Percentiles rank a stretch among this genome's conserved stretches.
phyloP scores from a whole-genome alignment of 352 stramenopile genomes.

The Phytophthora colocasiae region DNA sequence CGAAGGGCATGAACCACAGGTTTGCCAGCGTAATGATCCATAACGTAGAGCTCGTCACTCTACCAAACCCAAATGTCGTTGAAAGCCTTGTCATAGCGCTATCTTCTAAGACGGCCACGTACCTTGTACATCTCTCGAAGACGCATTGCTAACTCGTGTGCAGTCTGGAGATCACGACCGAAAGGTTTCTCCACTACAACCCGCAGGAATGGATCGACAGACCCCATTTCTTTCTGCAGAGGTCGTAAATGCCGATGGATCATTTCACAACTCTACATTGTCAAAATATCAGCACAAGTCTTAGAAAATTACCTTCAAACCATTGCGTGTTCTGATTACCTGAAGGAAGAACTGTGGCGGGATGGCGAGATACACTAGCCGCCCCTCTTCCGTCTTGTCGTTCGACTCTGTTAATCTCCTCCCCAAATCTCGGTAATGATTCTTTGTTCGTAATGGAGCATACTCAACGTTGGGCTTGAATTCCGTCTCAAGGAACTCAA shows the following conservation, averaged over 20 bases:
- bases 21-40: slow-evolving; percentile 90
- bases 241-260: slow-evolving; percentile 47
- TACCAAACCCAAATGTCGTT: slow-evolving; percentile 14
- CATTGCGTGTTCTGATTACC: slow-evolving; percentile 26
- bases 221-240: neutral
- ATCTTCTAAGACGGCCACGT: neutral
- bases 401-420: slow-evolving; percentile 17
- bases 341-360: slow-evolving; percentile 69
- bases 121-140: slow-evolving; percentile 53
- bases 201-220: slow-evolving; percentile 50
- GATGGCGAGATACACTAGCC: slow-evolving; percentile 84
- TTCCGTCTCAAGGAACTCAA: slow-evolving; percentile 36
- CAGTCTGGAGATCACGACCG: slow-evolving; percentile 62
- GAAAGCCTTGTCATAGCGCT: neutral
- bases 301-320: neutral
- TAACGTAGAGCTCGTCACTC: slow-evolving; percentile 81
- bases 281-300: neutral
- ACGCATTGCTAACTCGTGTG: slow-evolving; percentile 44
- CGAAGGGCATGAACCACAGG: slow-evolving; percentile 60
- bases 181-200: slow-evolving; percentile 89
- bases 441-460: slow-evolving; percentile 40
- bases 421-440: slow-evolving; percentile 42
- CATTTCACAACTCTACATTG: slow-evolving; percentile 37
- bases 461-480: slow-evolving; percentile 61
- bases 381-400: slow-evolving; percentile 36